A percentile compares a stretch with the other conserved stretches of the same genome.
These are phyloP conservation scores for Stropharia rugosoannulata DNA, from an alignment of 768 basidiomycete species.

Conservation along the genomic window DNA sequence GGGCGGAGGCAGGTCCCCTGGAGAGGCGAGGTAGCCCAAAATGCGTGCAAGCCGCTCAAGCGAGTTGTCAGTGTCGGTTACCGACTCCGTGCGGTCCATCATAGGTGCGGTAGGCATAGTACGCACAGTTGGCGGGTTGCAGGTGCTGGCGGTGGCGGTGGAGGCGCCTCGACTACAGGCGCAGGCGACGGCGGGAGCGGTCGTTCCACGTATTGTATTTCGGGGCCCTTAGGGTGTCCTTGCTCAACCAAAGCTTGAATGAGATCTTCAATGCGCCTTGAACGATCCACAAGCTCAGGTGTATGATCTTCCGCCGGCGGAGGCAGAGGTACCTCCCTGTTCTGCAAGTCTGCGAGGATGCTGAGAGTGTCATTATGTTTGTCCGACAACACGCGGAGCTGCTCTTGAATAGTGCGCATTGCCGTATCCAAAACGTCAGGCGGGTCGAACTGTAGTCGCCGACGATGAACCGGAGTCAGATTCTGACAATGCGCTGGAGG, in stretches of 20 bases:
- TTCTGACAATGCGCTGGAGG: slow-evolving; percentile 4
- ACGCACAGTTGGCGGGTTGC: background rate
- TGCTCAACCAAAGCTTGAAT: slow-evolving; percentile 39
- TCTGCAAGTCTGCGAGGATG: slow-evolving; percentile 61
- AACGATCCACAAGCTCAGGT: slow-evolving; percentile 36
- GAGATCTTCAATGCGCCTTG: slow-evolving; percentile 46
- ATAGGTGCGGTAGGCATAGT: slow-evolving; percentile 13
- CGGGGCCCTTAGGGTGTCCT: slow-evolving; percentile 25
- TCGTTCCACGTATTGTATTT: slow-evolving; percentile 2
- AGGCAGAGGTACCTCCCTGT: slow-evolving; percentile 36
- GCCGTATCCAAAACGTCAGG: slow-evolving; percentile 37
- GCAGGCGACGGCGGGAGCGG: background rate
- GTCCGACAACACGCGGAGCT: slow-evolving; percentile 58
- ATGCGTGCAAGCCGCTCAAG: slow-evolving; percentile 27
- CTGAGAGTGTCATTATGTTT: slow-evolving; percentile 61
- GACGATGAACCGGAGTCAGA: slow-evolving; percentile 18
- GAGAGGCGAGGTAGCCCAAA: slow-evolving; percentile 19
- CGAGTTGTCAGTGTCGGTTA: slow-evolving; percentile 28
- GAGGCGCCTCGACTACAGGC: background rate
- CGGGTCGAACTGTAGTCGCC: slow-evolving; percentile 35
- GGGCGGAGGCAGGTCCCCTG: slow-evolving; percentile 22
- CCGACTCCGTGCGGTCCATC: slow-evolving; percentile 22
- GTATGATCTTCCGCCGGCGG: slow-evolving; percentile 36
- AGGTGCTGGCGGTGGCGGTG: background rate
- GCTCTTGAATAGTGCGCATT: slow-evolving; percentile 56